These are phyloP conservation scores for Termitomyces sp. DNA, from an alignment of 768 basidiomycete genomes.

Conservation along the genomic window DNA sequence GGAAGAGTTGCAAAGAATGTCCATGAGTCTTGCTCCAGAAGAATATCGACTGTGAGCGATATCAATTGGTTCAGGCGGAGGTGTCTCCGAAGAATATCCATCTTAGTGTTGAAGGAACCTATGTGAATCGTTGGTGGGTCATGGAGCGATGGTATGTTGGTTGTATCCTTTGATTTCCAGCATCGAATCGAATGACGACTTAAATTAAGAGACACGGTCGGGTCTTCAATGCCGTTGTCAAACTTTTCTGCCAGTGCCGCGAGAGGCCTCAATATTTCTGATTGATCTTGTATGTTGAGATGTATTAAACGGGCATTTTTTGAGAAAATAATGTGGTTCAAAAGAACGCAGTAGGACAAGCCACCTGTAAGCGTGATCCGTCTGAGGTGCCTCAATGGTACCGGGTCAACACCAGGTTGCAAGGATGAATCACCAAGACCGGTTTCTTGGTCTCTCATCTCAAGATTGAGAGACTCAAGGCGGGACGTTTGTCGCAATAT, in stretches of 20 bases:
- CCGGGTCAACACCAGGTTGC: neutral
- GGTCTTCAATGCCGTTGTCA: neutral
- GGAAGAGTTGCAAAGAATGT: neutral
- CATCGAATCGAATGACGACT: neutral
- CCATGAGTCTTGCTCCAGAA: neutral
- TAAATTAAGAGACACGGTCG: neutral
- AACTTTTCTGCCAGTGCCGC: neutral
- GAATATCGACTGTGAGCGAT: neutral
- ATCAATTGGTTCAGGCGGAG: neutral
- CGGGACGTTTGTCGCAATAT: neutral
- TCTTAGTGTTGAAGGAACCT: fast-evolving
- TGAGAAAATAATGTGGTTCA: neutral
- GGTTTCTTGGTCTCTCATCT: fast-evolving
- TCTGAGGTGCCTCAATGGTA: neutral
- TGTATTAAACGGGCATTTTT: neutral
- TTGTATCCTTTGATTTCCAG: neutral
- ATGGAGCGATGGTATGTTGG: neutral
- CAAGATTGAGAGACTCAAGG: neutral
- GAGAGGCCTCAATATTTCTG: neutral
- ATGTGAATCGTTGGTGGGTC: neutral
- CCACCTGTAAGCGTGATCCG: neutral
- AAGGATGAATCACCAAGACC: neutral
- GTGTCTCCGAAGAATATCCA: neutral
- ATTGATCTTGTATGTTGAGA: neutral
- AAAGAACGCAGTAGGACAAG: neutral